Conservation (phyloP, 192 early-diverging fungal species). For the Mortierella alpina region DNA sequence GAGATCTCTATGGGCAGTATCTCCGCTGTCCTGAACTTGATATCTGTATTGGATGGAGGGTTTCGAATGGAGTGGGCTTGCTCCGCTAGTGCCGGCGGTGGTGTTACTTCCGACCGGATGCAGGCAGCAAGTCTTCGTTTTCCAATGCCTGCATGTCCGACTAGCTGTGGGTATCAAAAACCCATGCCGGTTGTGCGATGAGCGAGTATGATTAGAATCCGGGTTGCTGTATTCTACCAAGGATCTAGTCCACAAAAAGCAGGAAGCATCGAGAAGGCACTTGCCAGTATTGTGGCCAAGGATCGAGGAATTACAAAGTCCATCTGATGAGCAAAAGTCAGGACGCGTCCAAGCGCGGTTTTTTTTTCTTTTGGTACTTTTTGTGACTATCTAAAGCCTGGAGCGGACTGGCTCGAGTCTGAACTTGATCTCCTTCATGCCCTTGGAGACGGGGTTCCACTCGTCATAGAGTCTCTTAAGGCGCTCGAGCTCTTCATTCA, state of each 20-base stretch:
- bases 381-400: slow-evolving; percentile 56
- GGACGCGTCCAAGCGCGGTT: background rate
- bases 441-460: slow-evolving; percentile 83
- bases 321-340: slow-evolving; percentile 8
- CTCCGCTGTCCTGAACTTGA: slow-evolving; percentile 44
- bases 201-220: background rate
- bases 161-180: slow-evolving; percentile 3
- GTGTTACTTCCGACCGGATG: slow-evolving; percentile 19
- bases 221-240: background rate
- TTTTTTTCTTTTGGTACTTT: background rate
- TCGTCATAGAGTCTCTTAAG: slow-evolving; percentile 76
- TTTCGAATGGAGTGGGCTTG: background rate
- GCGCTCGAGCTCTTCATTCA: slow-evolving; percentile 74
- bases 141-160: slow-evolving; percentile 49
- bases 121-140: slow-evolving; percentile 40
- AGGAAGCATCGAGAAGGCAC: background rate
- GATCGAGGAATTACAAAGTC: slow-evolving; percentile 36
- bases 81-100: background rate
- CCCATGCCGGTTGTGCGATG: background rate
- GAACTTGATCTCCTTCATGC: slow-evolving; percentile 87
- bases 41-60: slow-evolving; percentile 8
- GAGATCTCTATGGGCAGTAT: background rate
- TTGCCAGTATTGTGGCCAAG: slow-evolving; percentile 31
- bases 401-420: slow-evolving; percentile 85
- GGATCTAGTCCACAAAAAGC: background rate